Base-by-base conservation (phyloP, 1,139 yeast species). In the Keqinozyma sinolaborantium region DNA sequence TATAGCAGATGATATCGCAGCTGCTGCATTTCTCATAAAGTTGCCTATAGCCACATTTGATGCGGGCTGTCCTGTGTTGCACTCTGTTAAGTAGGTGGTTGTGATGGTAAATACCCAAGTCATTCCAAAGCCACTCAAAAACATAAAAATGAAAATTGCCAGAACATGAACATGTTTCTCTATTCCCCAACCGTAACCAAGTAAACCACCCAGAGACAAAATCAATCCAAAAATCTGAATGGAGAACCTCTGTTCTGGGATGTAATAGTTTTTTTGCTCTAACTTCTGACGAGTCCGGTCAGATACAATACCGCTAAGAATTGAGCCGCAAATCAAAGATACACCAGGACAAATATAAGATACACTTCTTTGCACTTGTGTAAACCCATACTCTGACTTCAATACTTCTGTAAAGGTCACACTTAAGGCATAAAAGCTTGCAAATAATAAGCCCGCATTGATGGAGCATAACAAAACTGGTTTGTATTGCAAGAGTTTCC, bases 51-150 rank as follows among this genome's bases (percentile, higher is more conserved):
- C 80, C 9, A 77, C 78, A 37, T 70, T 62, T 0, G 79, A 64
- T 2, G 82, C 77, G 1, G 80, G 76, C 38, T 70, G 73, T 1
- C 66, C 70, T 2, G 70, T 59, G 7, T 75, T 55, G 32, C 77
- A 60, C 40, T 77, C 83, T 1, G 81, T 70, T 32, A 76, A 50
- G 44, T 75, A 77, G 0, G 83, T 73, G 33, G 79, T 75, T 10
- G 71, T 71, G 2, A 76, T 67, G n/a, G 73, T 73, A 42, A 75
- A 73, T 14, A 75, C 73, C 76, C 79, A 76, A 0, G 81, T 70
- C 66, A 75, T 64, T 4, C 82, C 81, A 47, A 73, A 70, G 0
- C 79, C 79, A 27, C 60, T 57, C 6, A 75, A 45, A 38, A 70
- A 73, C 0, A 71, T 51, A 36, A 70, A 70, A 1, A 70, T 55